Percentiles rank a stretch among this genome's conserved stretches.
These are phyloP conservation scores for Penicillium riverlandense DNA, from an alignment of 495 filamentous ascomycete genomes.

Conservation along the genomic window DNA sequence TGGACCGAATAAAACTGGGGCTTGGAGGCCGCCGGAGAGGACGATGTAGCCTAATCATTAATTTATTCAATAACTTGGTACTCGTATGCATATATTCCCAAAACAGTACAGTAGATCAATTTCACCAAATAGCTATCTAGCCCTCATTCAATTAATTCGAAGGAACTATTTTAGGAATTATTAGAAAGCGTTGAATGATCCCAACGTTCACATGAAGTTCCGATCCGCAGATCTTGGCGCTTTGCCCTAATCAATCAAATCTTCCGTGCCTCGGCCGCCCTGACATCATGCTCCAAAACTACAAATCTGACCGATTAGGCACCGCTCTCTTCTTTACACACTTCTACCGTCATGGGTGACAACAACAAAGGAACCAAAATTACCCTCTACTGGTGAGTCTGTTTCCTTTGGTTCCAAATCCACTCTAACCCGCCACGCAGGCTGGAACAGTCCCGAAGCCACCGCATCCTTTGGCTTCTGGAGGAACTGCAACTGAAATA, in stretches of 20 bases:
- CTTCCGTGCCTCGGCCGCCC: slow-evolving; percentile 11
- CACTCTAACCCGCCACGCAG: slow-evolving; percentile 8
- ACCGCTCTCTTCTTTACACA: too few relatives aligned
- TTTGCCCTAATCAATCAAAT: slow-evolving; percentile 9
- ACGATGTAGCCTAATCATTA: too few relatives aligned
- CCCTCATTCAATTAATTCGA: too few relatives aligned
- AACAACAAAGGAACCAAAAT: slow-evolving; percentile 50
- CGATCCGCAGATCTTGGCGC: slow-evolving; percentile 10
- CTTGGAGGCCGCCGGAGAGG: too few relatives aligned
- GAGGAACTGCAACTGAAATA: slow-evolving; percentile 77
- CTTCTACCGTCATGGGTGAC: slow-evolving; percentile 15
- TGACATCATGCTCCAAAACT: slow-evolving; percentile 13
- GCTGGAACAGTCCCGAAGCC: slow-evolving; percentile 53
- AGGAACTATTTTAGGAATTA: too few relatives aligned
- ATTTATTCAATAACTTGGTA: too few relatives aligned
- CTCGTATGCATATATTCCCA: too few relatives aligned
- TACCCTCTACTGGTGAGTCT: slow-evolving; percentile 65
- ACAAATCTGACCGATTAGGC: not conserved
- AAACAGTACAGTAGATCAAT: too few relatives aligned
- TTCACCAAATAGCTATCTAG: too few relatives aligned
- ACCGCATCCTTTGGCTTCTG: slow-evolving; percentile 84
- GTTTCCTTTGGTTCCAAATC: not conserved
- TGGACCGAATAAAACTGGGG: too few relatives aligned
- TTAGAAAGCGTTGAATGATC: too few relatives aligned
- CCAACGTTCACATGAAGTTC: slow-evolving; percentile 7